phyloP scores from a whole-genome alignment of 441 rosid genomes.

The Gossypium davidsonii region DNA sequence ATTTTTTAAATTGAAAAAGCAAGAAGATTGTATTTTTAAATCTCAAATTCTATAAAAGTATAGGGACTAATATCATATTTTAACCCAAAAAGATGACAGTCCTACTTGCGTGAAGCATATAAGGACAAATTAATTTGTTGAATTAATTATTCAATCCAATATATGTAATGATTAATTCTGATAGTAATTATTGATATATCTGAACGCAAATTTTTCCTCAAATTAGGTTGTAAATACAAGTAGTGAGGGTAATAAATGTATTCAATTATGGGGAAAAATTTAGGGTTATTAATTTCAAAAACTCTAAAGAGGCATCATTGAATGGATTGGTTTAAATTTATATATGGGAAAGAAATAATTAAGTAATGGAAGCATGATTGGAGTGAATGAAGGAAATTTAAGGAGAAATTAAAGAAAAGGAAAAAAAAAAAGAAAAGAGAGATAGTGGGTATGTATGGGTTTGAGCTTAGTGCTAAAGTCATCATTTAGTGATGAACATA shows the following conservation, averaged over 20 bases:
- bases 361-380: neutral
- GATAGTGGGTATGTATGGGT: neutral
- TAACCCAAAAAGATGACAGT: too few species aligned
- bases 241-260: neutral
- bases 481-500: slow-evolving; percentile 6
- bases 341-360: neutral
- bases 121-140: too few species aligned
- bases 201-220: too few species aligned
- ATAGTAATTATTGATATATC: too few species aligned
- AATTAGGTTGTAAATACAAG: neutral
- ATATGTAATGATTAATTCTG: too few species aligned
- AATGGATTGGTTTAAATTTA: neutral
- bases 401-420: neutral
- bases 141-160: too few species aligned
- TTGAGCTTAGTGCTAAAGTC: slow-evolving; percentile 14
- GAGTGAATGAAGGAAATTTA: neutral
- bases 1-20: too few species aligned
- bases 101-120: too few species aligned
- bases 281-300: neutral
- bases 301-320: neutral
- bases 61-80: too few species aligned
- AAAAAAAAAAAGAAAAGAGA: neutral
- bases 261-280: neutral
- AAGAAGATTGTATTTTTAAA: too few species aligned
- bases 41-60: too few species aligned